Conservation (phyloP, 169 alveolate genomes). For the Cryptosporidium ubiquitum region DNA sequence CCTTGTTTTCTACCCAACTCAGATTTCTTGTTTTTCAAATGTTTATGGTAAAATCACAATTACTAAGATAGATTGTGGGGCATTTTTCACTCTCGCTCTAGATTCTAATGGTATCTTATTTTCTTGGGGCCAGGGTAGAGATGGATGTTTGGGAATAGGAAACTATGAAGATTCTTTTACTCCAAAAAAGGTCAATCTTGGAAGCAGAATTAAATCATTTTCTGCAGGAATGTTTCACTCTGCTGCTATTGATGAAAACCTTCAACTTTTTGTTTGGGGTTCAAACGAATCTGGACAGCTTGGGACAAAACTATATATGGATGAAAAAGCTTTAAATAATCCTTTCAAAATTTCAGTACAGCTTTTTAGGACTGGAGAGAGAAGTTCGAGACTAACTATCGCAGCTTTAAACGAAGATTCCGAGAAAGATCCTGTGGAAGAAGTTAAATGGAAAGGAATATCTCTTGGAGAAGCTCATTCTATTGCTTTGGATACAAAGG, state of each 20-base stretch:
- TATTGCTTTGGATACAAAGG: constrained; percentile 44
- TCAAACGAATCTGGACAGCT: constrained; percentile 68
- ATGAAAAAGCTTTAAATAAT: not conserved
- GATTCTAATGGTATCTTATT: constrained; percentile 39
- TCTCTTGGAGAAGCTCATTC: constrained; percentile 67
- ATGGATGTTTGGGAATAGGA: constrained; percentile 64
- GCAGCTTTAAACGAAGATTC: not conserved
- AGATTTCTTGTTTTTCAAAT: constrained; percentile 6
- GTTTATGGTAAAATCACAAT: not conserved
- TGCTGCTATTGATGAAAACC: constrained; percentile 36
- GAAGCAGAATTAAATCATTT: constrained; percentile 3
- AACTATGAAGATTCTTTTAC: constrained; percentile 14
- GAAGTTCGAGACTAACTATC: not conserved
- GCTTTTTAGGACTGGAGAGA: not conserved
- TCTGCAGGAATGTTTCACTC: constrained; percentile 71
- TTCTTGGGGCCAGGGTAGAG: constrained; percentile 72
- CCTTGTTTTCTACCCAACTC: constrained; percentile 1
- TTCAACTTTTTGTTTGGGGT: constrained; percentile 62
- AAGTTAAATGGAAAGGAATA: constrained; percentile 35
- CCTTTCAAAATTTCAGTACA: constrained; percentile 9
- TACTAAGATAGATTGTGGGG: constrained; percentile 32
- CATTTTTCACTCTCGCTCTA: constrained; percentile 25
- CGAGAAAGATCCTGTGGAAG: not conserved
- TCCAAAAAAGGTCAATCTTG: constrained; percentile 15
- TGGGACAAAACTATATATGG: constrained; percentile 9